Percentiles rank a stretch among this genome's conserved stretches.
Conservation (phyloP, 208 protist genomes). For the Acanthamoeba royreba region DNA sequence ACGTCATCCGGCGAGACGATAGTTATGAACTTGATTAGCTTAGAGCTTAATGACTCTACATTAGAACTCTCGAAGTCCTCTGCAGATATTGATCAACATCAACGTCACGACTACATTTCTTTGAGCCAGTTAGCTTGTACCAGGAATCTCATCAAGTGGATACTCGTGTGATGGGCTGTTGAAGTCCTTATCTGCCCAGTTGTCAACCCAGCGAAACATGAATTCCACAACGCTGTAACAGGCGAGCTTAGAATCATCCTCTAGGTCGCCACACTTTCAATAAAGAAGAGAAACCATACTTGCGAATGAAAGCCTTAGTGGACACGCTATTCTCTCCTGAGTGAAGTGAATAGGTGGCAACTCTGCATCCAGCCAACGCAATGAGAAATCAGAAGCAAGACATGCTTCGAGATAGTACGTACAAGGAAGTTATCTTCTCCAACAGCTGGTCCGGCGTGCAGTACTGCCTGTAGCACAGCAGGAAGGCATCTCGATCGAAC, state of each 20-base stretch:
- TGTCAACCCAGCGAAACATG: neutral
- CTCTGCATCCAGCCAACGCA: neutral
- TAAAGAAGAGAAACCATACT: neutral
- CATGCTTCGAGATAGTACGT: neutral
- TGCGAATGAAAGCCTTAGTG: neutral
- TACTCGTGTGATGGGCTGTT: neutral
- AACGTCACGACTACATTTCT: neutral
- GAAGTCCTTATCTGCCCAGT: neutral
- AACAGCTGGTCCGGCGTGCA: neutral
- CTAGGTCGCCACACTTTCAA: neutral
- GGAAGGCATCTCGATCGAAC: neutral
- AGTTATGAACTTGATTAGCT: neutral
- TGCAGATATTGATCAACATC: neutral
- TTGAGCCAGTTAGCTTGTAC: neutral
- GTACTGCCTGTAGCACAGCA: slow-evolving; percentile 6
- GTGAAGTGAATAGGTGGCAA: neutral
- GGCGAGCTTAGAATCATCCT: too few relatives aligned
- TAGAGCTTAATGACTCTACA: neutral
- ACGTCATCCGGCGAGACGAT: neutral
- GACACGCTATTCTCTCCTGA: neutral
- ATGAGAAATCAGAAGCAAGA: neutral
- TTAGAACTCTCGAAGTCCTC: neutral
- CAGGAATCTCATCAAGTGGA: neutral
- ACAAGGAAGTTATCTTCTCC: neutral
- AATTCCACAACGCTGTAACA: neutral